Evolutionary conservation across 2,329 filamentous ascomycete genomes (phyloP), one percentile per base, ranked within the genome.

Genomic region (Xylaria sp.): DNA sequence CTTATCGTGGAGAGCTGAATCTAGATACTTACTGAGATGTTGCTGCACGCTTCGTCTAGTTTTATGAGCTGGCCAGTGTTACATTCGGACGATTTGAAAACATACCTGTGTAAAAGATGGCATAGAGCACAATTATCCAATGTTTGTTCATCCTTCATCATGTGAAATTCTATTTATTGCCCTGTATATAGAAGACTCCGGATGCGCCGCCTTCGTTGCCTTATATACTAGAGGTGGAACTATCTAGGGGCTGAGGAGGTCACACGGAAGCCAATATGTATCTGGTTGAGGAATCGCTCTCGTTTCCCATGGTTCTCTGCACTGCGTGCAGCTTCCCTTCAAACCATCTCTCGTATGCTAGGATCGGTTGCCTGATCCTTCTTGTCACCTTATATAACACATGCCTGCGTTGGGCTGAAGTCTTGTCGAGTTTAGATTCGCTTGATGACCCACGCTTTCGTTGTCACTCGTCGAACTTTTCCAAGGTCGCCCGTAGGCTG

Each of bases 401-500:
- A 17, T 51, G 13, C 26, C 6, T 46, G 15, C 4, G 10, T 49
- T 20, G 26, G 48, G 51, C 31, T 26, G 40, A 46, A 42, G 57
- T 46, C 31, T 20, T 53, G 60, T 44, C 49, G 15, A 59, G 33
- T 59, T 51, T 13, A 65, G 62, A 26, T 54, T 26, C 36, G 10
- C 23, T 54, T 31, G 65, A 58, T 49, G 49, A 51, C 53, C 40
- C 20, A n/a, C 33, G 56, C 57, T 23, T 61, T 28, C 42, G 28
- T 54, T 13, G 36, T 62, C 23, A 15, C 48, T 61, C 40, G 66
- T 63, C 46, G 44, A 54, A 59, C 40, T 62, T 71, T 67, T 67
- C 66, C 70, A 72, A 66, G 53, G 57, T 49, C 26, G 28, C 46
- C 13, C 33, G 15, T 11, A 31, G 17, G 28, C 20, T 31, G 10